Conservation (phyloP, 768 basidiomycete genomes). For the Termitomyces sp. region DNA sequence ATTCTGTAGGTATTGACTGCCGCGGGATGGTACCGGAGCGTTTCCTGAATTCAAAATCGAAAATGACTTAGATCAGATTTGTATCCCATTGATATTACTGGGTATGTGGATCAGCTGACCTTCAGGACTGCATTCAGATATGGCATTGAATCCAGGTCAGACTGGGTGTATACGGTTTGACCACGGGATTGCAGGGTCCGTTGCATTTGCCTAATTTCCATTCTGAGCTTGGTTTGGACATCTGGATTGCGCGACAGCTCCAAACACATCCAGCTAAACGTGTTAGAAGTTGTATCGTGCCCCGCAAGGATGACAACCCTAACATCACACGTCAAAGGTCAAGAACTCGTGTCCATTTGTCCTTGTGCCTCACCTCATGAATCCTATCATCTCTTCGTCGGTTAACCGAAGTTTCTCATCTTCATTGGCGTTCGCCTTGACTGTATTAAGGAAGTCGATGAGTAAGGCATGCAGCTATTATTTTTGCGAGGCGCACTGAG, state of each 20-base stretch:
- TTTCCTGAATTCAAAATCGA: constrained; percentile 27
- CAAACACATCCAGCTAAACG: constrained; percentile 54
- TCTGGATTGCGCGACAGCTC: constrained; percentile 55
- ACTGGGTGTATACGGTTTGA: constrained; percentile 28
- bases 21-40: constrained; percentile 38
- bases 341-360: background rate
- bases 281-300: constrained; percentile 57
- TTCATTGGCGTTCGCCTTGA: constrained; percentile 50
- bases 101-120: constrained; percentile 17
- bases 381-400: constrained; percentile 43
- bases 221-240: constrained; percentile 54
- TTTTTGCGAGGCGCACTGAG: constrained; percentile 24
- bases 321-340: constrained; percentile 6
- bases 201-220: constrained; percentile 46
- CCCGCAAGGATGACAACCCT: constrained; percentile 50
- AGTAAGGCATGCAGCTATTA: background rate
- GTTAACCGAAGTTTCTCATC: constrained; percentile 34
- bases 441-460: constrained; percentile 19
- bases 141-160: constrained; percentile 45
- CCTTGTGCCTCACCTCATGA: constrained; percentile 40
- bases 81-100: background rate
- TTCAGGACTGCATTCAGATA: constrained; percentile 41
- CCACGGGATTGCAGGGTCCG: constrained; percentile 28
- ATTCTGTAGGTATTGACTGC: constrained; percentile 28
- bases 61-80: background rate